Evolutionary conservation across 257 asterid species (phyloP).

Genomic region (Solanum pinnatisectum): DNA sequence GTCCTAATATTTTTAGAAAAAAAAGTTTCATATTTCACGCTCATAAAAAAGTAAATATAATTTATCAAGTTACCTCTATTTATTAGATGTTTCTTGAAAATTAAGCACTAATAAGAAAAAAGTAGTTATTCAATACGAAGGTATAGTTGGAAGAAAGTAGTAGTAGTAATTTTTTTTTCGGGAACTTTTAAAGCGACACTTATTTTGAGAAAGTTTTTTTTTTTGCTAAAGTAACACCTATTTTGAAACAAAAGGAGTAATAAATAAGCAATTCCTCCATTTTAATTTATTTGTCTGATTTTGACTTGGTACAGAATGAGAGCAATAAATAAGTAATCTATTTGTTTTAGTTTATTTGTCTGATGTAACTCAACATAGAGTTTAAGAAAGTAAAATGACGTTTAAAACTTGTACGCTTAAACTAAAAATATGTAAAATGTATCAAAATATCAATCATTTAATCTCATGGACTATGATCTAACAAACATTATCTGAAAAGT

Average conservation of each 20-base stretch:
- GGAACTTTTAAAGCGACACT: no score
- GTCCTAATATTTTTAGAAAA: not conserved
- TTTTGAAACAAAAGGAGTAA: not conserved
- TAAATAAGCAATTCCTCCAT: not conserved
- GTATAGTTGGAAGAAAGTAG: not conserved
- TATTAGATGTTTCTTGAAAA: not conserved
- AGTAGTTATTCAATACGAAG: not conserved
- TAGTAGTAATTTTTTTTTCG: not conserved
- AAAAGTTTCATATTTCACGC: not conserved
- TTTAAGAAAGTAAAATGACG: not conserved
- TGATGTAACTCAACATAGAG: not conserved
- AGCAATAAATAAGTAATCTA: not conserved
- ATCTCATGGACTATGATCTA: not conserved
- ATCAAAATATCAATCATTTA: not conserved
- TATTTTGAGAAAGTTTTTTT: no score
- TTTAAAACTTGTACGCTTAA: not conserved
- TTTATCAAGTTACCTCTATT: not conserved
- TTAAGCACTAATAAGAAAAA: no score
- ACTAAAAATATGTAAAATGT: no score
- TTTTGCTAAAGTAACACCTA: not conserved
- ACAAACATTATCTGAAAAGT: no score
- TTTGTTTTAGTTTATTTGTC: not conserved
- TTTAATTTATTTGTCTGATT: no score
- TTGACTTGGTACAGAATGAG: not conserved
- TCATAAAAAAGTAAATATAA: no score